phyloP scores from a whole-genome alignment of 2,329 filamentous ascomycete species.

The Fusarium sp. region DNA sequence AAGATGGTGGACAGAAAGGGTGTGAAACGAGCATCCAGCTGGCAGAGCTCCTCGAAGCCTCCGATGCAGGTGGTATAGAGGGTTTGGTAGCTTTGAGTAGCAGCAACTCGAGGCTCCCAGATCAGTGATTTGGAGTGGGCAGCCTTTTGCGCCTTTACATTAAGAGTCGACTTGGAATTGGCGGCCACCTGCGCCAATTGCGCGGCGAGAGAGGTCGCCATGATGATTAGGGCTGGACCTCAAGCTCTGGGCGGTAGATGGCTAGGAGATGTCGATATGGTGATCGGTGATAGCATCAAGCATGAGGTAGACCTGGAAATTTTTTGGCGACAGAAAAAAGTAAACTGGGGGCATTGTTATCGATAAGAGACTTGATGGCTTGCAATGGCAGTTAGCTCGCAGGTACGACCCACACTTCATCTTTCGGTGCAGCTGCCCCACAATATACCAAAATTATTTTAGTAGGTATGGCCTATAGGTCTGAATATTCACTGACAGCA shows the following conservation, averaged over 20 bases:
- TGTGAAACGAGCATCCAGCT: conserved; percentile 82
- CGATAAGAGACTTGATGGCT: conserved; percentile 43
- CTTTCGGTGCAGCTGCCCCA: not conserved
- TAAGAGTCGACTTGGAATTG: conserved; percentile 88
- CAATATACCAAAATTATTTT: not conserved
- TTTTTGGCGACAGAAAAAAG: conserved; percentile 46
- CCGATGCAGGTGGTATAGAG: conserved; percentile 88
- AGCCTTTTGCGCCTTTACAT: conserved; percentile 91
- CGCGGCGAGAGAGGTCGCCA: conserved; percentile 88
- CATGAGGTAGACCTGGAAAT: conserved; percentile 45
- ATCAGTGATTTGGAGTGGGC: conserved; percentile 95
- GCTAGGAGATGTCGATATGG: conserved; percentile 34
- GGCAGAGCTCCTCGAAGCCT: conserved; percentile 91
- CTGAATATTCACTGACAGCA: not conserved
- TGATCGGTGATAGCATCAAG: conserved; percentile 34
- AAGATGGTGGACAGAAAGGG: conserved; percentile 84
- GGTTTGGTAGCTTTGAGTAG: conserved; percentile 88
- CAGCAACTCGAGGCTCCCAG: conserved; percentile 86
- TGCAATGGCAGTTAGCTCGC: not conserved
- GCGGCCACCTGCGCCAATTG: conserved; percentile 94
- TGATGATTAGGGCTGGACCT: conserved; percentile 54
- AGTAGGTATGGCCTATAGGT: too few species aligned
- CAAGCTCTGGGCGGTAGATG: conserved; percentile 42
- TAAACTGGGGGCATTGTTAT: conserved; percentile 45
- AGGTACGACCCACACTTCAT: not conserved